Evolutionary conservation across 1,284 basidiomycete genomes (phyloP).

Genomic region (Tylopilus orsonianus): DNA sequence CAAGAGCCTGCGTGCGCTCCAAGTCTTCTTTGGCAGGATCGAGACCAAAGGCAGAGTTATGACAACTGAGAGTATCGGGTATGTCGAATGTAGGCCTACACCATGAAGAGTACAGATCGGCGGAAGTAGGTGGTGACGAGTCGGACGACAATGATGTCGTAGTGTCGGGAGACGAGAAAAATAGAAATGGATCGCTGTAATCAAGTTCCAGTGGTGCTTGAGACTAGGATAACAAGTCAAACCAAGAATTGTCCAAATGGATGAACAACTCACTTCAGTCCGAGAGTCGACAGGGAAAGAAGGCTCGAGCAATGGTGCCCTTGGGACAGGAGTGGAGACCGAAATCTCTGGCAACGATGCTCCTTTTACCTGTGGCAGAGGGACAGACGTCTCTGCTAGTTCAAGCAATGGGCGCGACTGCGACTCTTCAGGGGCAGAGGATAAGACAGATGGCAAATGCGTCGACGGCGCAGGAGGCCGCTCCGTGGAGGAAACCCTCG

Average conservation of each 20-base stretch:
- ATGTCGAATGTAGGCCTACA: slow-evolving; percentile 1
- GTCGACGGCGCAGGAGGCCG: not conserved
- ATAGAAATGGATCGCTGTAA: slow-evolving; percentile 1
- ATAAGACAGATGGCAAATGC: slow-evolving; percentile 24
- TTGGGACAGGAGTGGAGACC: not conserved
- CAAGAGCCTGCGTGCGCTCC: slow-evolving; percentile 29
- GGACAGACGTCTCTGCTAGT: not conserved
- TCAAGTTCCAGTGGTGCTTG: not conserved
- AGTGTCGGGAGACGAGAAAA: slow-evolving; percentile 9
- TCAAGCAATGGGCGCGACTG: slow-evolving; percentile 4
- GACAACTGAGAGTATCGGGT: slow-evolving; percentile 2
- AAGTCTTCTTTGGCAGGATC: slow-evolving; percentile 16
- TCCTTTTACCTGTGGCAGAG: not conserved
- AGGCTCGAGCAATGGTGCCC: not conserved
- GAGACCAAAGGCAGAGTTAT: slow-evolving; percentile 4
- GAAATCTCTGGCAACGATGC: not conserved
- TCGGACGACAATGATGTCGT: not conserved
- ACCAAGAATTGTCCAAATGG: not conserved
- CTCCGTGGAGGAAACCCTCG: not conserved
- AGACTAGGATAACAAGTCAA: slow-evolving; percentile 5
- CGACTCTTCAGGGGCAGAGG: slow-evolving; percentile 8
- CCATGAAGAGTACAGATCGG: slow-evolving; percentile 5
- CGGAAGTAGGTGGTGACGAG: not conserved
- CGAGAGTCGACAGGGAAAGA: not conserved
- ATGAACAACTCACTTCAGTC: slow-evolving; percentile 15